Conservation (phyloP, 495 filamentous ascomycete genomes). For the Schizothecium vesticola region DNA sequence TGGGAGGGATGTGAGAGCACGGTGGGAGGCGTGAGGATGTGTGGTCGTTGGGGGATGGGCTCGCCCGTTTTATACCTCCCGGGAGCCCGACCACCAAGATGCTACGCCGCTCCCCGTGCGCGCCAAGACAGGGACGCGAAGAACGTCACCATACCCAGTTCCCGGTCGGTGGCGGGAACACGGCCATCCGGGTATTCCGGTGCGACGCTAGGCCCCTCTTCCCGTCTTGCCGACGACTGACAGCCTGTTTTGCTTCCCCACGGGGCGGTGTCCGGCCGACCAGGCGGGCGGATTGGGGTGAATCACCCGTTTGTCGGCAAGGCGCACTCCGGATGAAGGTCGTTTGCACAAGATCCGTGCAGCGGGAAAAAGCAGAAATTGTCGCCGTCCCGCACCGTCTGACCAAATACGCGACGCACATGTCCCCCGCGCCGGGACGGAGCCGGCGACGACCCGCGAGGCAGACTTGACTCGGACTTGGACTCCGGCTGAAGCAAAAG, state of each 20-base stretch:
- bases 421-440: background rate
- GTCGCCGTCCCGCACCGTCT: background rate
- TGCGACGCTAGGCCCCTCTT: background rate
- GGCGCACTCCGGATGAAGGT: background rate
- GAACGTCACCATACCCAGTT: background rate
- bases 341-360: background rate
- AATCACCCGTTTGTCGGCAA: background rate
- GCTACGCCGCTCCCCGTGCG: background rate
- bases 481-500: background rate
- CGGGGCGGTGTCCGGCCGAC: background rate
- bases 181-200: background rate
- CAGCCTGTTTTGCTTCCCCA: background rate
- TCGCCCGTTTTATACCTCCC: background rate
- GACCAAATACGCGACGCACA: background rate
- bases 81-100: background rate
- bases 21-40: background rate
- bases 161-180: background rate
- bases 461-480: background rate
- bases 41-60: background rate
- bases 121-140: background rate
- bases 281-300: background rate
- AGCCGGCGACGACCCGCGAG: background rate
- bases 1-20: background rate
- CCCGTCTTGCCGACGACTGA: background rate
- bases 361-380: background rate